Conservation (phyloP, 768 basidiomycete species). For the Asterophora lycoperdoides region DNA sequence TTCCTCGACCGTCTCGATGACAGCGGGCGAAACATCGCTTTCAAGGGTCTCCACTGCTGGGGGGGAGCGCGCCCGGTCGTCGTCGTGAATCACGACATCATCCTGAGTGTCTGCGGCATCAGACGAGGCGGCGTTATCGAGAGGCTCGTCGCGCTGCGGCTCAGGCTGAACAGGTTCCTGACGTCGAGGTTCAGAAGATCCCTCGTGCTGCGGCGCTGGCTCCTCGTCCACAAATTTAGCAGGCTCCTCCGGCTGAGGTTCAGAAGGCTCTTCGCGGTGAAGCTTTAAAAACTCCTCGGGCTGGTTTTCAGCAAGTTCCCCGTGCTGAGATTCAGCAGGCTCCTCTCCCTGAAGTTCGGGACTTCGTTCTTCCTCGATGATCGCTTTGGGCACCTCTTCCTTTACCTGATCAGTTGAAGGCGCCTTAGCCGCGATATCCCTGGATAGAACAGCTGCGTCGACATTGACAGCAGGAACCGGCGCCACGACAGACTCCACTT, state of each 20-base stretch:
- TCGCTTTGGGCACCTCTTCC: slow-evolving; percentile 3
- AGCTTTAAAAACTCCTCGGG: neutral
- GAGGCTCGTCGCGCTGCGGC: neutral
- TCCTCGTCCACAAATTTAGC: too few relatives aligned
- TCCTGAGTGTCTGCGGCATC: neutral
- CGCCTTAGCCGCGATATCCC: neutral
- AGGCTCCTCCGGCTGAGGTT: too few relatives aligned
- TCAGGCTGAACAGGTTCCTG: neutral
- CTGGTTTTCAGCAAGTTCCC: too few relatives aligned
- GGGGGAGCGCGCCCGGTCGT: neutral
- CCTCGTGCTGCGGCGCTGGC: neutral
- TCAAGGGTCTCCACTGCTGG: neutral
- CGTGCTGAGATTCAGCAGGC: neutral
- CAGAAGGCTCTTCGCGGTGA: neutral
- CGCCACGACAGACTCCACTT: neutral
- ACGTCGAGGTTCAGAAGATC: neutral
- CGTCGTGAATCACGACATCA: neutral
- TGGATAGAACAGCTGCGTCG: neutral
- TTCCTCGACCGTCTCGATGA: neutral
- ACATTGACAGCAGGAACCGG: neutral
- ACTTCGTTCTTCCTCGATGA: neutral
- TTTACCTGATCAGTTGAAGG: too few relatives aligned
- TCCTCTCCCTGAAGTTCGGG: neutral
- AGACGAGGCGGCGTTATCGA: neutral
- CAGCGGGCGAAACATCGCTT: neutral